A percentile compares a stretch with the other conserved stretches of the same genome.
Conservation (phyloP, 257 asterid species). For the Scutellaria barbata region DNA sequence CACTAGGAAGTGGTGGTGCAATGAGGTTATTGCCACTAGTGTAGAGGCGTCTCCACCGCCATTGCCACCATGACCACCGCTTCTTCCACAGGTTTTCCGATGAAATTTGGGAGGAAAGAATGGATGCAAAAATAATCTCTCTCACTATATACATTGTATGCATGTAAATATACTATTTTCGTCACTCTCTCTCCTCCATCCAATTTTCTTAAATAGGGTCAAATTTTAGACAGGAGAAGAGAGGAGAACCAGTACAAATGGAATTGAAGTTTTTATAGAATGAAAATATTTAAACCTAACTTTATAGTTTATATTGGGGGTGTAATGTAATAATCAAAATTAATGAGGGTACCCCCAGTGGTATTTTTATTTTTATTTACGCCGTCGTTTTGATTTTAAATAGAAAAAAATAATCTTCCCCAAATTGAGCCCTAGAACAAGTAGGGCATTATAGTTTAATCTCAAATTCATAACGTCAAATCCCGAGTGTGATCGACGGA, state of each 20-base stretch:
- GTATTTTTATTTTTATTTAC: neutral
- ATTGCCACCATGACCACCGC: conserved; percentile 43
- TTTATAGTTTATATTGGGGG: neutral
- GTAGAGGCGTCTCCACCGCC: conserved; percentile 31
- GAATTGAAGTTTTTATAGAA: too few species aligned
- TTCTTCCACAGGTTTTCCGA: conserved; percentile 6
- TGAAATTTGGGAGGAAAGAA: conserved; percentile 18
- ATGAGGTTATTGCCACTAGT: conserved; percentile 30
- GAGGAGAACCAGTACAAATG: too few species aligned
- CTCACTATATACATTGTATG: neutral
- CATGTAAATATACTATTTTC: conserved; percentile 38
- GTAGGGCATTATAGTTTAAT: neutral
- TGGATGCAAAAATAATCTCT: neutral
- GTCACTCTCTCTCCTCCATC: conserved; percentile 26
- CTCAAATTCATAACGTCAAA: conserved; percentile 10
- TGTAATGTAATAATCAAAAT: conserved; percentile 1
- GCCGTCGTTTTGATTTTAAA: conserved; percentile 26
- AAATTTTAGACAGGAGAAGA: neutral
- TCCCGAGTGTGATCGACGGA: neutral
- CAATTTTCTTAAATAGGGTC: neutral
- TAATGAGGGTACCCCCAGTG: conserved; percentile 28
- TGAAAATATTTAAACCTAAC: too few species aligned
- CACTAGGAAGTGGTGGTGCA: conserved; percentile 42
- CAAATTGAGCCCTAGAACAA: conserved; percentile 37
- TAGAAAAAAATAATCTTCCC: conserved; percentile 1